These are phyloP conservation scores for Hemerocallis citrina DNA, from an alignment of 106 monocot genomes.

Conservation along the genomic window DNA sequence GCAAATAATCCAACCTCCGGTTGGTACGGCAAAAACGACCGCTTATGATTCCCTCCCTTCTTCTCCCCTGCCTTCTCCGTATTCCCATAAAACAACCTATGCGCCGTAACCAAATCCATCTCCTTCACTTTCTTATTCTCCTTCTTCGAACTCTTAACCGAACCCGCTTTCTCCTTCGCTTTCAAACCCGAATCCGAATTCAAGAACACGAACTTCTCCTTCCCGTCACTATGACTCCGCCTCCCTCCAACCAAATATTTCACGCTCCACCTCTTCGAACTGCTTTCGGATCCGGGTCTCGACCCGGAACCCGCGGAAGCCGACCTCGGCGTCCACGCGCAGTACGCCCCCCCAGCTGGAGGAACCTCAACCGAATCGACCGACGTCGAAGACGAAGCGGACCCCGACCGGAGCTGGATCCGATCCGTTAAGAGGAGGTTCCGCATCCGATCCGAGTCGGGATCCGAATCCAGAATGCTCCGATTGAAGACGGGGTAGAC, in stretches of 20 bases:
- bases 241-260: constrained; percentile 28
- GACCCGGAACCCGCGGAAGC: constrained; percentile 25
- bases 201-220: constrained; percentile 34
- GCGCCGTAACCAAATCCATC: constrained; percentile 20
- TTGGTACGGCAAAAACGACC: constrained; percentile 34
- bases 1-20: constrained; percentile 29
- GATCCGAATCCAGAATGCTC: neutral
- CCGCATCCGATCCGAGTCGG: neutral
- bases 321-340: constrained; percentile 21
- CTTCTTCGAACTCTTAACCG: neutral
- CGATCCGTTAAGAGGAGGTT: neutral
- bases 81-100: constrained; percentile 29
- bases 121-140: neutral
- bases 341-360: constrained; percentile 18
- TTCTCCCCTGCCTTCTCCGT: constrained; percentile 1
- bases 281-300: neutral
- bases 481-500: constrained; percentile 63
- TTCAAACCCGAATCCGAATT: neutral
- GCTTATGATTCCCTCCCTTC: constrained; percentile 1
- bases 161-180: neutral
- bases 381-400: constrained; percentile 21
- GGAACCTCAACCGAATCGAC: constrained; percentile 18
- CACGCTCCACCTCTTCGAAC: constrained; percentile 23
- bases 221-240: constrained; percentile 69
- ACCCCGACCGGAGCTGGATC: neutral